phyloP scores from a whole-genome alignment of 1,284 basidiomycete species.

The Tylopilus sp. region DNA sequence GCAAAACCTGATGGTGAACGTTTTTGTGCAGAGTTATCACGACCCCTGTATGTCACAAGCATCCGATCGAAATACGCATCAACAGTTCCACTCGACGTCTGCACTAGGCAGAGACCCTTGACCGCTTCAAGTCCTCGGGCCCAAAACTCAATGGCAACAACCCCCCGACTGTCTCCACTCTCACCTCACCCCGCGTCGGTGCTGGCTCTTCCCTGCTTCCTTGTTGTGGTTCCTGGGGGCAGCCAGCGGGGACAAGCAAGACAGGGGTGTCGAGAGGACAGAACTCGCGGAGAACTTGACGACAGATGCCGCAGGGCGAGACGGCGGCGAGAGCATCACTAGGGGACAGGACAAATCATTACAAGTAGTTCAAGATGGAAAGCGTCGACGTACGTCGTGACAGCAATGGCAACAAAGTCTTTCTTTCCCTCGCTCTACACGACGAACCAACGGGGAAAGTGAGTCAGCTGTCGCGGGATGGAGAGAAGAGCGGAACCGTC shows the following conservation, averaged over 20 bases:
- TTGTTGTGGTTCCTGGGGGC: slow-evolving; percentile 37
- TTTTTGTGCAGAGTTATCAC: background rate
- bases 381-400: slow-evolving; percentile 52
- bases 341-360: background rate
- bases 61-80: too few relatives aligned
- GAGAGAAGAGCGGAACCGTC: background rate
- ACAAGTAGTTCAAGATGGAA: background rate
- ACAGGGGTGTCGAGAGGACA: slow-evolving; percentile 74
- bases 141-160: slow-evolving; percentile 88
- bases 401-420: slow-evolving; percentile 68
- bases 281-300: slow-evolving; percentile 90
- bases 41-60: background rate
- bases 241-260: slow-evolving; percentile 70
- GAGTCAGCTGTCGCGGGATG: background rate
- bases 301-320: slow-evolving; percentile 89
- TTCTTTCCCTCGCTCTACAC: slow-evolving; percentile 78
- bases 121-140: slow-evolving; percentile 44
- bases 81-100: background rate
- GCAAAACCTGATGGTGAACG: background rate
- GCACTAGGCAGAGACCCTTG: slow-evolving; percentile 1
- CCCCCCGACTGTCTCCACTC: slow-evolving; percentile 62
- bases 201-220: background rate
- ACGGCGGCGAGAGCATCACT: slow-evolving; percentile 62
- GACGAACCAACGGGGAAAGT: background rate
- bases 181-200: slow-evolving; percentile 4